Percentiles rank a stretch among this genome's conserved stretches.
Conservation (phyloP, 1,284 basidiomycete genomes). For the Ceratobasidium theobromae region DNA sequence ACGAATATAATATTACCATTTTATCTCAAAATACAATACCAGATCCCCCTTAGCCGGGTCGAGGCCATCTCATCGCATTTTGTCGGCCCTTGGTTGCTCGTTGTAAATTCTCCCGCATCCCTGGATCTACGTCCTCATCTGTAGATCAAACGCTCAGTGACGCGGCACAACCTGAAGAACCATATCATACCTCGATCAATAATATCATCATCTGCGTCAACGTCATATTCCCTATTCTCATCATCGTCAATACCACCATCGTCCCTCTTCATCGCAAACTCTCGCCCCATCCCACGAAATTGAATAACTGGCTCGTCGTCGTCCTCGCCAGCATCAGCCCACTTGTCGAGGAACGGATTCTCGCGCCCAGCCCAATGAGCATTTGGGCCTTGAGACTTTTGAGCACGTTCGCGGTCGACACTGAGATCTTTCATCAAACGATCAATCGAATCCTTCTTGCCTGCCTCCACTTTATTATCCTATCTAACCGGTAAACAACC, state of each 20-base stretch:
- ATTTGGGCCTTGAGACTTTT: constrained; percentile 14
- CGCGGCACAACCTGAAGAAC: not conserved
- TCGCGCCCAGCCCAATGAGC: constrained; percentile 31
- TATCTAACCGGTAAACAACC: constrained; percentile 36
- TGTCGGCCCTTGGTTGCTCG: not conserved
- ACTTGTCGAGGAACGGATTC: constrained; percentile 52
- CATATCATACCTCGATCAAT: constrained; percentile 41
- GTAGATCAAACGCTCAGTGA: not conserved
- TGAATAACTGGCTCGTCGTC: constrained; percentile 52
- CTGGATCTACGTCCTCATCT: constrained; percentile 23
- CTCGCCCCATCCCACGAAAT: constrained; percentile 1
- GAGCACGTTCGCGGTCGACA: constrained; percentile 57
- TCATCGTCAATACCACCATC: constrained; percentile 26
- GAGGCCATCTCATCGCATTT: constrained; percentile 6
- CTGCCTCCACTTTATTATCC: constrained; percentile 64
- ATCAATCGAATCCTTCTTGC: constrained; percentile 78
- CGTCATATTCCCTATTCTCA: constrained; percentile 43
- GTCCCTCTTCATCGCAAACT: not conserved
- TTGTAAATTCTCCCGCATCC: constrained; percentile 19
- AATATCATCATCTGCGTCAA: constrained; percentile 48
- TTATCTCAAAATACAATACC: not conserved
- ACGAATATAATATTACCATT: not conserved
- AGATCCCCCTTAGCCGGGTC: not conserved
- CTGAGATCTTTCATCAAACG: constrained; percentile 85
- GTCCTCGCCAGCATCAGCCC: constrained; percentile 65